Percentiles rank a stretch among this genome's conserved stretches.
phyloP scores from a whole-genome alignment of 2,329 filamentous ascomycete species.

The Tympanopsis confertula region DNA sequence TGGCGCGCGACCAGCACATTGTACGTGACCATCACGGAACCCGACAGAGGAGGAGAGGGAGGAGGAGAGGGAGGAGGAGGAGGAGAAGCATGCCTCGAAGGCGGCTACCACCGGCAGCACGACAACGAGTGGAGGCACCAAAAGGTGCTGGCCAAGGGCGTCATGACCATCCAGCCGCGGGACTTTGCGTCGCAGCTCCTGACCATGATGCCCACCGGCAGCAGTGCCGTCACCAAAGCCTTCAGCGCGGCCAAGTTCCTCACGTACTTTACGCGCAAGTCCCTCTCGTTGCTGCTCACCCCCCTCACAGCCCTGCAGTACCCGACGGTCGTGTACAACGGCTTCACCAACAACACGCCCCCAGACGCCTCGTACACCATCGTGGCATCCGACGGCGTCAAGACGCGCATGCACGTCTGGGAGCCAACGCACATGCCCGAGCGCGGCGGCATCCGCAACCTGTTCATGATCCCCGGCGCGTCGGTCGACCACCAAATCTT shows the following conservation, averaged over 20 bases:
- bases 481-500: conserved; percentile 53
- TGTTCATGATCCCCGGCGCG: conserved; percentile 52
- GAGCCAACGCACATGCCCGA: conserved; percentile 28
- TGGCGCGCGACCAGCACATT: conserved; percentile 52
- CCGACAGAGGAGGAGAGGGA: conserved; percentile 12
- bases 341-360: conserved; percentile 38
- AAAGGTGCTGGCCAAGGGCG: conserved; percentile 41
- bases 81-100: not conserved
- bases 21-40: conserved; percentile 44
- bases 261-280: conserved; percentile 41
- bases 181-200: conserved; percentile 44
- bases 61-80: conserved; percentile 18
- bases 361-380: conserved; percentile 31
- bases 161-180: conserved; percentile 38
- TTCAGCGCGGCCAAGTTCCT: conserved; percentile 36
- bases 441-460: conserved; percentile 26
- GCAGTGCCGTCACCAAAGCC: conserved; percentile 28
- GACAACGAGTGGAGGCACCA: conserved; percentile 20
- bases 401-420: conserved; percentile 43
- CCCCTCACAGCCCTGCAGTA: conserved; percentile 46
- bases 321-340: conserved; percentile 30
- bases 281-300: conserved; percentile 37
- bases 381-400: conserved; percentile 36
- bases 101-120: not conserved
- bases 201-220: conserved; percentile 38